Conservation (phyloP, 163 green algal genomes). For the Chlamydomonas reinhardtii region DNA sequence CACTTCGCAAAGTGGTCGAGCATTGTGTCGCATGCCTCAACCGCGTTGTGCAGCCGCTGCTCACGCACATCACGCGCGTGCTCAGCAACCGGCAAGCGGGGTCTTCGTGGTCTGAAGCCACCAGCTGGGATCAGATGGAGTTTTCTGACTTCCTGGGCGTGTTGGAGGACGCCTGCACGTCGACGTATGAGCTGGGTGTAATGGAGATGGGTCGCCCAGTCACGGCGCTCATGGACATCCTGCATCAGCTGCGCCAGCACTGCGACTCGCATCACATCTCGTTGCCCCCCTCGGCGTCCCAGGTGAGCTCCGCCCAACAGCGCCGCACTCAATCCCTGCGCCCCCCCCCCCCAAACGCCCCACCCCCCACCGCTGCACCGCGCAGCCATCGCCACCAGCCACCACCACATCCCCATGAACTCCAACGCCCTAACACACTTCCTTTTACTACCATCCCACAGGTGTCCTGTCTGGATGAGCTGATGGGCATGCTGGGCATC, state of each 20-base stretch:
- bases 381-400: too few species aligned
- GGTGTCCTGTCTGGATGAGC: constrained; percentile 37
- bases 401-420: too few species aligned
- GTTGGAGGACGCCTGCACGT: constrained; percentile 30
- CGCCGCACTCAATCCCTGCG: too few species aligned
- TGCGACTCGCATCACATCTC: background rate
- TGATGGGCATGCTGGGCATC: constrained; percentile 54
- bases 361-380: too few species aligned
- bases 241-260: constrained; percentile 36
- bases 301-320: background rate
- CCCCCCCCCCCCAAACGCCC: too few species aligned
- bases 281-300: background rate
- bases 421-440: too few species aligned
- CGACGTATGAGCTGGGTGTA: constrained; percentile 24
- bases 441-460: background rate
- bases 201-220: constrained; percentile 39
- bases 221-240: constrained; percentile 19
- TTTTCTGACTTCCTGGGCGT: constrained; percentile 43
- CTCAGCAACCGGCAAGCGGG: constrained; percentile 26
- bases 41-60: constrained; percentile 10
- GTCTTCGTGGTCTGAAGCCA: constrained; percentile 15
- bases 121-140: constrained; percentile 49
- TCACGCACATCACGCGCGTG: constrained; percentile 32
- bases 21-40: constrained; percentile 7
- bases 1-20: background rate